A percentile compares a stretch with the other conserved stretches of the same genome.
phyloP scores from a whole-genome alignment of 2,329 filamentous ascomycete genomes.

The Calonectria leucothoes region DNA sequence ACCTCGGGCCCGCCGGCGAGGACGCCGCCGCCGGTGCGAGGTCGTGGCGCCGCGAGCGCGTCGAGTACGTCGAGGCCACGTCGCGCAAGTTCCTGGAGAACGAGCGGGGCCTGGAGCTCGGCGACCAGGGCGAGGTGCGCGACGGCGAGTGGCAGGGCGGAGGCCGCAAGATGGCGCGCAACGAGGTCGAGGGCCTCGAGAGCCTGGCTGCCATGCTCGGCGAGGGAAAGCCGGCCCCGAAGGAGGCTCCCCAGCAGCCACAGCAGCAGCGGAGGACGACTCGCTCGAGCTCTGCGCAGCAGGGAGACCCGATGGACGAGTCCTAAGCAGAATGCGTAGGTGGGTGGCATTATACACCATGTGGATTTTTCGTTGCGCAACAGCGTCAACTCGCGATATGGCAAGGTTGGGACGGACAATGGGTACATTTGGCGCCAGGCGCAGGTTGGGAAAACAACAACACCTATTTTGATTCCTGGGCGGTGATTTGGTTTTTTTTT shows the following conservation, averaged over 20 bases:
- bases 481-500: constrained; percentile 8
- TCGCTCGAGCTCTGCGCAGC: background rate
- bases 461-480: background rate
- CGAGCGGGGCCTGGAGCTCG: constrained; percentile 74
- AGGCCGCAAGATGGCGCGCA: constrained; percentile 60
- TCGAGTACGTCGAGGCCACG: constrained; percentile 86
- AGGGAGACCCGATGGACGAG: constrained; percentile 44
- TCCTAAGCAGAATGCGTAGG: too few relatives aligned
- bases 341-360: background rate
- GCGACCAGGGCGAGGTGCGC: constrained; percentile 68
- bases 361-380: background rate
- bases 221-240: constrained; percentile 9
- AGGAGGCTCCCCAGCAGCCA: too few relatives aligned
- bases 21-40: constrained; percentile 49
- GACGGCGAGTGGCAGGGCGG: constrained; percentile 74
- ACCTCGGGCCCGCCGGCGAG: constrained; percentile 57
- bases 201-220: constrained; percentile 59
- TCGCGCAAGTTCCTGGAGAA: constrained; percentile 81
- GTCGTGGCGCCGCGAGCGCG: constrained; percentile 76
- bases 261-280: too few relatives aligned
- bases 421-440: constrained; percentile 24
- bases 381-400: background rate
- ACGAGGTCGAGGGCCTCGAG: constrained; percentile 70
- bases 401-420: background rate
- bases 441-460: constrained; percentile 25